Percentiles rank a stretch among this genome's conserved stretches.
Conservation (phyloP, 2,329 filamentous ascomycete species). For the Microcyclospora tardicrescens region DNA sequence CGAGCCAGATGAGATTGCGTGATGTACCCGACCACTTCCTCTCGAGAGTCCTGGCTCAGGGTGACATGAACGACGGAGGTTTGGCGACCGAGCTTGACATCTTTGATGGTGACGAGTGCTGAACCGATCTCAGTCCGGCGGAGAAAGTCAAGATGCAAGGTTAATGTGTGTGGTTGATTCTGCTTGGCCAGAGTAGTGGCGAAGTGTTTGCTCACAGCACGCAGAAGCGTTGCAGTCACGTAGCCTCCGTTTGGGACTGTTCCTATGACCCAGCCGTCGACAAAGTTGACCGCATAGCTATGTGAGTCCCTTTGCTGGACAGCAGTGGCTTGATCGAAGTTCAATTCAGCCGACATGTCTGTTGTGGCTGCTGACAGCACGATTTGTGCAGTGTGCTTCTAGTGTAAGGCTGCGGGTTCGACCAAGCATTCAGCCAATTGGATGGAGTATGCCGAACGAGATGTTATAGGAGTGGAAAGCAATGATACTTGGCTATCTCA, state of each 20-base stretch:
- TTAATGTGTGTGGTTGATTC: slow-evolving; percentile 50
- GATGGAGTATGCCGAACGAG: too few relatives aligned
- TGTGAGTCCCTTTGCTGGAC: slow-evolving; percentile 40
- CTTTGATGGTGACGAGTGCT: slow-evolving; percentile 44
- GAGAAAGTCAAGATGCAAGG: slow-evolving; percentile 53
- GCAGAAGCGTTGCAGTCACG: slow-evolving; percentile 49
- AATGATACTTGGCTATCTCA: too few relatives aligned
- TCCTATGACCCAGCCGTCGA: slow-evolving; percentile 52
- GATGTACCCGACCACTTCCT: slow-evolving; percentile 50
- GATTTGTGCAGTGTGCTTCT: too few relatives aligned
- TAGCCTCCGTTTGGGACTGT: slow-evolving; percentile 60
- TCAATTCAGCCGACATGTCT: too few relatives aligned
- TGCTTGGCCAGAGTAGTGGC: slow-evolving; percentile 42
- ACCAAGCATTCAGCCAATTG: too few relatives aligned
- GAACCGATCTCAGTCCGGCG: slow-evolving; percentile 48
- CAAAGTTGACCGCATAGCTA: slow-evolving; percentile 44
- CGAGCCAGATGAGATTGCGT: slow-evolving; percentile 49
- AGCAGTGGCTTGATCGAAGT: slow-evolving; percentile 27
- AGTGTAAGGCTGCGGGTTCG: too few relatives aligned
- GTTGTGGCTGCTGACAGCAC: too few relatives aligned
- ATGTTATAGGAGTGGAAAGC: too few relatives aligned
- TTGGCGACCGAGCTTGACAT: slow-evolving; percentile 52
- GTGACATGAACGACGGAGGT: slow-evolving; percentile 51
- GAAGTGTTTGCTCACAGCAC: slow-evolving; percentile 48
- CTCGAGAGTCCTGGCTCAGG: slow-evolving; percentile 39